Evolutionary conservation across 2,329 filamentous ascomycete genomes (phyloP).

Genomic region (Ascochyta fabae): DNA sequence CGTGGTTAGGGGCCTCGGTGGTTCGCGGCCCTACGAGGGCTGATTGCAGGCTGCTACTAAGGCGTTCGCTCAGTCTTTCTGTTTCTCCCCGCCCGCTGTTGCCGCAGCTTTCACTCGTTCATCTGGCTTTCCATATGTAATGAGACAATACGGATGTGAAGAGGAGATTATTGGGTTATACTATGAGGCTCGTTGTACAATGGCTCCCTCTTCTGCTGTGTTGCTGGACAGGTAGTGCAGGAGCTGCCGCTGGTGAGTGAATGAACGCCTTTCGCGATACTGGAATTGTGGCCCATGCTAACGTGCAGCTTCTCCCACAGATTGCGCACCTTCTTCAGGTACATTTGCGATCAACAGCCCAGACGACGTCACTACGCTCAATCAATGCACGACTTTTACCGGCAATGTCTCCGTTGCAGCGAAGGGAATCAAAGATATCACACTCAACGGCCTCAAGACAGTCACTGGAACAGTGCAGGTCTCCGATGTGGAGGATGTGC

Average conservation of each 20-base stretch:
- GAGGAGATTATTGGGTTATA: slow-evolving; percentile 4
- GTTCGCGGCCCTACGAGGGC: background rate
- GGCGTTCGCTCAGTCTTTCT: slow-evolving; percentile 3
- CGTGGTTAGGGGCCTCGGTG: slow-evolving; percentile 7
- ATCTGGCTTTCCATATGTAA: slow-evolving; percentile 7
- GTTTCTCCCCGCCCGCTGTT: background rate
- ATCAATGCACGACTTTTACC: slow-evolving; percentile 23
- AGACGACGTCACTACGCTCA: slow-evolving; percentile 23
- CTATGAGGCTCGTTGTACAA: slow-evolving; percentile 14
- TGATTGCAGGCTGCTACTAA: slow-evolving; percentile 4
- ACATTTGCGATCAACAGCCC: slow-evolving; percentile 24
- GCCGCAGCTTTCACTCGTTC: slow-evolving; percentile 9
- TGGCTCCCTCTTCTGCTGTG: slow-evolving; percentile 11
- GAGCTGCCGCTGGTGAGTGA: slow-evolving; percentile 4
- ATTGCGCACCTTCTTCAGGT: slow-evolving; percentile 20
- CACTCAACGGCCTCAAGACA: slow-evolving; percentile 22
- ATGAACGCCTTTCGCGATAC: background rate
- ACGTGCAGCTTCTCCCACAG: slow-evolving; percentile 14
- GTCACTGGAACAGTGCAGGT: slow-evolving; percentile 23
- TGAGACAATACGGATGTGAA: slow-evolving; percentile 4
- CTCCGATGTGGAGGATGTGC: slow-evolving; percentile 17
- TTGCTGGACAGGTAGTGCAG: slow-evolving; percentile 4
- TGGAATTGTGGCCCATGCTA: background rate
- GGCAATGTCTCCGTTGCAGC: slow-evolving; percentile 27
- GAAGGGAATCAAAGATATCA: slow-evolving; percentile 23